Evolutionary conservation across 257 asterid species (phyloP).

Genomic region (Parsonsia alboflavescens): DNA sequence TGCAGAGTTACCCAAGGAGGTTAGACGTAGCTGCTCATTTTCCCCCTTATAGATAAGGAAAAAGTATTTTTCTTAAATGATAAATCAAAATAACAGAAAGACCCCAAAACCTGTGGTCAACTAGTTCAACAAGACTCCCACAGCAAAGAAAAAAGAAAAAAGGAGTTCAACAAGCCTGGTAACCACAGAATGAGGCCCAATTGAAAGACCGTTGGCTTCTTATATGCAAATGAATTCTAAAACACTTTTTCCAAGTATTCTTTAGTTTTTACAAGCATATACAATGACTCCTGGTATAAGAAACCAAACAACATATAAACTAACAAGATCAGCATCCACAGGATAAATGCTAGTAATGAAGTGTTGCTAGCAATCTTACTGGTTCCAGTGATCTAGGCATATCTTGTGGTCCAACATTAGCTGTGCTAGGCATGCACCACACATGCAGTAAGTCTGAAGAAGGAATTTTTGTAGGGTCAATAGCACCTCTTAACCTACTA

Average conservation of each 20-base stretch:
- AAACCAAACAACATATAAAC: neutral
- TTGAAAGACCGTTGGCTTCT: neutral
- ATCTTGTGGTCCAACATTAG: constrained; percentile 92
- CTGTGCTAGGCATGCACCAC: constrained; percentile 95
- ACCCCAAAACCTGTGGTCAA: neutral
- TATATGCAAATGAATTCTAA: neutral
- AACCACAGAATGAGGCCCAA: neutral
- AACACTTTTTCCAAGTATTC: neutral
- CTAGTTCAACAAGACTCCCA: neutral
- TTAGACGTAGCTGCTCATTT: neutral
- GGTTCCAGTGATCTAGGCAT: constrained; percentile 79
- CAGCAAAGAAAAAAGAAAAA: too few species aligned
- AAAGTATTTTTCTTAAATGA: neutral
- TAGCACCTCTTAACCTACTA: constrained; percentile 45
- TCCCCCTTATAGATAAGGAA: neutral
- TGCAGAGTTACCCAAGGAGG: neutral
- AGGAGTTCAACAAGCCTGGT: too few species aligned
- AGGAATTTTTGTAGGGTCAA: constrained; percentile 79
- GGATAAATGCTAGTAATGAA: neutral
- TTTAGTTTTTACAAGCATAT: neutral
- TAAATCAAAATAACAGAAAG: neutral
- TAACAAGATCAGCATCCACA: neutral
- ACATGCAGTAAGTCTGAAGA: constrained; percentile 74
- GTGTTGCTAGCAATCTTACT: constrained; percentile 38
- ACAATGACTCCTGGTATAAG: neutral